These are phyloP conservation scores for Dentipellis fragilis DNA, from an alignment of 768 basidiomycete species.

Conservation along the genomic window DNA sequence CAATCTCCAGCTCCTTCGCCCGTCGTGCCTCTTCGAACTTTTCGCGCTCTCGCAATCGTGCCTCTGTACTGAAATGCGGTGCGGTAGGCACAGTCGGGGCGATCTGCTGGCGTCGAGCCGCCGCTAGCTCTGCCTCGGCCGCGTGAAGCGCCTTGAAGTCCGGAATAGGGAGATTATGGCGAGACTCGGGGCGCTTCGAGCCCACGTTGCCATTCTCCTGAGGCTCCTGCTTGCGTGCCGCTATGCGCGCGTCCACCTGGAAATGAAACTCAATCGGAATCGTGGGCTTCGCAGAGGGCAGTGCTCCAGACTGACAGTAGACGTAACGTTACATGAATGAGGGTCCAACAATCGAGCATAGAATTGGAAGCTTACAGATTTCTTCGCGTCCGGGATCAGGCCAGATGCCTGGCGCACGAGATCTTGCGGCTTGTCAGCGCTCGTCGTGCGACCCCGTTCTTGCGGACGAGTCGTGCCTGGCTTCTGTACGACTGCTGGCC, in stretches of 20 bases:
- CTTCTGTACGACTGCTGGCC: neutral
- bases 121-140: conserved; percentile 27
- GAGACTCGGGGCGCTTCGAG: conserved; percentile 11
- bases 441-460: conserved; percentile 3
- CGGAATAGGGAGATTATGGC: conserved; percentile 29
- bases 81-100: conserved; percentile 38
- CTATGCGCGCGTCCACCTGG: conserved; percentile 36
- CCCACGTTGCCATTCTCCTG: conserved; percentile 18
- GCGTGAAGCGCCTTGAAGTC: conserved; percentile 49
- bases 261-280: conserved; percentile 44
- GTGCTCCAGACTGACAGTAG: neutral
- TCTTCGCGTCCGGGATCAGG: conserved; percentile 19
- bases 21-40: conserved; percentile 50
- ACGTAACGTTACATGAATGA: neutral
- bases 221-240: conserved; percentile 32
- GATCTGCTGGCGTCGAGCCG: conserved; percentile 36
- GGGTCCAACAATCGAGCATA: conserved; percentile 9
- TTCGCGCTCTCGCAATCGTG: conserved; percentile 50
- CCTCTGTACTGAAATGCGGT: conserved; percentile 41
- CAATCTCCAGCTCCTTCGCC: conserved; percentile 45
- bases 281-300: conserved; percentile 17
- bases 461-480: neutral
- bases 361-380: conserved; percentile 23
- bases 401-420: conserved; percentile 9
- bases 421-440: conserved; percentile 4